A percentile compares a stretch with the other conserved stretches of the same genome.
phyloP scores from a whole-genome alignment of 768 basidiomycete species.

The Chiua virens region DNA sequence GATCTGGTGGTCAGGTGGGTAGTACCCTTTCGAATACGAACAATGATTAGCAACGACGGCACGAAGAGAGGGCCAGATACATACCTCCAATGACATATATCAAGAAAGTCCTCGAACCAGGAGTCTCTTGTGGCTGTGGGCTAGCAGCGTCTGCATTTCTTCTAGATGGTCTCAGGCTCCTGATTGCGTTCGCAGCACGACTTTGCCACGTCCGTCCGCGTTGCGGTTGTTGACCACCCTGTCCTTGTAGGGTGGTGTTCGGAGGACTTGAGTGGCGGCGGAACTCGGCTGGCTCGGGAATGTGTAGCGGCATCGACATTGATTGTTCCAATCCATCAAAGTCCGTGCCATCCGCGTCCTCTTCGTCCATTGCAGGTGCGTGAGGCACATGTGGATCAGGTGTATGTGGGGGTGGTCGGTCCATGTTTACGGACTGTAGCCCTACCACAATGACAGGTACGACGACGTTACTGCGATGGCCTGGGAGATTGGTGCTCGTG shows the following conservation, averaged over 20 bases:
- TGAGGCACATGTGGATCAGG: slow-evolving; percentile 15
- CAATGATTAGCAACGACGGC: slow-evolving; percentile 2
- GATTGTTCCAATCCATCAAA: slow-evolving; percentile 25
- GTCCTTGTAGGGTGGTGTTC: slow-evolving; percentile 14
- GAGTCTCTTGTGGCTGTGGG: slow-evolving; percentile 24
- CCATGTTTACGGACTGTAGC: slow-evolving; percentile 67
- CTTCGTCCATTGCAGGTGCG: slow-evolving; percentile 17
- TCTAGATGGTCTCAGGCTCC: slow-evolving; percentile 49
- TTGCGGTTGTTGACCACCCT: slow-evolving; percentile 17
- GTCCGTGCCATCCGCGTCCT: slow-evolving; percentile 28
- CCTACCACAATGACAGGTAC: slow-evolving; percentile 86
- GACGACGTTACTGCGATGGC: slow-evolving; percentile 46
- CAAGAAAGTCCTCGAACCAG: slow-evolving; percentile 63
- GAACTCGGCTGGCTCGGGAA: slow-evolving; percentile 26
- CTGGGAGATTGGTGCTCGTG: slow-evolving; percentile 18
- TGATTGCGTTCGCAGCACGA: slow-evolving; percentile 61
- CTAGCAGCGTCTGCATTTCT: slow-evolving; percentile 20
- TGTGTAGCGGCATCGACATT: slow-evolving; percentile 25
- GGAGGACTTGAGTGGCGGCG: slow-evolving; percentile 14
- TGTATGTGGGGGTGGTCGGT: slow-evolving; percentile 31
- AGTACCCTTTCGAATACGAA: slow-evolving; percentile 61
- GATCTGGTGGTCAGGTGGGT: slow-evolving; percentile 86
- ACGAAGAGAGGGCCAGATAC: slow-evolving; percentile 13
- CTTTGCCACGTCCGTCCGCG: slow-evolving; percentile 54
- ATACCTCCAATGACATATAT: slow-evolving; percentile 87